Evolutionary conservation across 257 asterid species (phyloP).

Genomic region (Jaltomata sinuosa): DNA sequence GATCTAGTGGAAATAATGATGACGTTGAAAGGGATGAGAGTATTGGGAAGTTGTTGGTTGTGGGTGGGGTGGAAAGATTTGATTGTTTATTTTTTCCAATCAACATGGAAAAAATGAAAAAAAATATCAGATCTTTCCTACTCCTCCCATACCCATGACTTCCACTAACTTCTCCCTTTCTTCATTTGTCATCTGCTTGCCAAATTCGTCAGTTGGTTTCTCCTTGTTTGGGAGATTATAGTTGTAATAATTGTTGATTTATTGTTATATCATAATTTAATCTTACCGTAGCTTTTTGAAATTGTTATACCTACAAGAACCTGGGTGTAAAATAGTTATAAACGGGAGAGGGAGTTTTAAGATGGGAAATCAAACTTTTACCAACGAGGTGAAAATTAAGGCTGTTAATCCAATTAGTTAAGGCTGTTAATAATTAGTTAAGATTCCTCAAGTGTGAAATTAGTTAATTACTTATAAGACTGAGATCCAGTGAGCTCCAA

Average conservation of each 20-base stretch:
- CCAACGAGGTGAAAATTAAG: too few species aligned
- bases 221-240: background rate
- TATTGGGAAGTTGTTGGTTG: background rate
- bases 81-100: background rate
- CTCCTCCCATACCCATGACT: background rate
- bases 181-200: background rate
- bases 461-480: too few species aligned
- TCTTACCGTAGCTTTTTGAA: background rate
- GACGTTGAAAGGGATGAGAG: background rate
- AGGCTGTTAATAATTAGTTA: too few species aligned
- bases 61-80: constrained; percentile 1
- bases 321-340: too few species aligned
- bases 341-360: too few species aligned
- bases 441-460: too few species aligned
- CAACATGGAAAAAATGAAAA: background rate
- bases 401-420: too few species aligned
- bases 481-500: too few species aligned
- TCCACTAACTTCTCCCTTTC: background rate
- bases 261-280: background rate
- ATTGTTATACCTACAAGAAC: too few species aligned
- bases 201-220: background rate
- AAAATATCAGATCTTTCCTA: background rate
- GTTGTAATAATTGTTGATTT: background rate
- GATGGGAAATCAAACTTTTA: too few species aligned
- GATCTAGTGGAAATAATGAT: background rate